These are phyloP conservation scores for Xerocomellus dryophilus DNA, from an alignment of 768 basidiomycete genomes.

Conservation along the genomic window DNA sequence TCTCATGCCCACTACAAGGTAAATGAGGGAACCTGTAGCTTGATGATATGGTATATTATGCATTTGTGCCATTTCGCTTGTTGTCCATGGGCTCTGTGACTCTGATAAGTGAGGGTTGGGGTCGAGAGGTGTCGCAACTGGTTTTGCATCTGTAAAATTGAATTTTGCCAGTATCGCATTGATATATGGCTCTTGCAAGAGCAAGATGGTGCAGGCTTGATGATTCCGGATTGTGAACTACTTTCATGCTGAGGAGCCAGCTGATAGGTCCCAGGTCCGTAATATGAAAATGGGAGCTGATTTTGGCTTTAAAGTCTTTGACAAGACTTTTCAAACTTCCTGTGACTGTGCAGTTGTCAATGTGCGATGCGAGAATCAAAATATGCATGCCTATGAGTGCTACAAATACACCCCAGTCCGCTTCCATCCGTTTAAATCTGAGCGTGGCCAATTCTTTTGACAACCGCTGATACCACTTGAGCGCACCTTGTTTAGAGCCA, in stretches of 20 bases:
- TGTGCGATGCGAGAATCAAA: not conserved
- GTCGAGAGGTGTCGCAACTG: not conserved
- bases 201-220: not conserved
- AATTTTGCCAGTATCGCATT: too few relatives aligned
- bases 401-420: not conserved
- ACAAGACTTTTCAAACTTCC: not conserved
- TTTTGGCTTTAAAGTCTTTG: not conserved
- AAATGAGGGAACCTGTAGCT: not conserved
- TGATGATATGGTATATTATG: not conserved
- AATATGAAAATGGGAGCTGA: not conserved
- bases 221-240: not conserved
- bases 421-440: not conserved
- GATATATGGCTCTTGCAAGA: not conserved
- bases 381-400: not conserved
- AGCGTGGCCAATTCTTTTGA: not conserved
- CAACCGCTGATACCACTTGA: not conserved
- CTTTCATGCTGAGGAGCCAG: not conserved
- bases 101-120: not conserved
- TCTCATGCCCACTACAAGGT: not conserved
- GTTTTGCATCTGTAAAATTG: too few relatives aligned
- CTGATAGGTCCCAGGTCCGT: not conserved
- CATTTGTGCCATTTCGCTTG: not conserved
- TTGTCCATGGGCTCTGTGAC: not conserved
- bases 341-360: not conserved
- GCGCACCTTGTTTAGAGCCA: not conserved